A percentile compares a stretch with the other conserved stretches of the same genome.
These are phyloP conservation scores for Mycena epipterygia DNA, from an alignment of 768 basidiomycete genomes.

Conservation along the genomic window DNA sequence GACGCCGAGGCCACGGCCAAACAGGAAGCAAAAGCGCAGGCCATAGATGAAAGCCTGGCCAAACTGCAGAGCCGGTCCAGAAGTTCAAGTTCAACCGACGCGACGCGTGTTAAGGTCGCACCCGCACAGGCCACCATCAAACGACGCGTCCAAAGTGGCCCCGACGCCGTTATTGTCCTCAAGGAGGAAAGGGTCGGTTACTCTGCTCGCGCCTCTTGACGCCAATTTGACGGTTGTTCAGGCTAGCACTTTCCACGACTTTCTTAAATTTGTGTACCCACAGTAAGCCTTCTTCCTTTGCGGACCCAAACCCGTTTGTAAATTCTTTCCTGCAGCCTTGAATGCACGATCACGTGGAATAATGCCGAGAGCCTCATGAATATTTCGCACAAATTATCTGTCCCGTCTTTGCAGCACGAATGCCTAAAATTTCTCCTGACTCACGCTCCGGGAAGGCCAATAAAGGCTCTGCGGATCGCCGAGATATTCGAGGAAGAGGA, in stretches of 20 bases:
- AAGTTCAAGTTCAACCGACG: conserved; percentile 21
- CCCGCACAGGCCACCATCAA: conserved; percentile 56
- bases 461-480: conserved; percentile 93
- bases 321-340: conserved; percentile 62
- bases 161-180: conserved; percentile 89
- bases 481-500: conserved; percentile 93
- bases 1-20: conserved; percentile 24
- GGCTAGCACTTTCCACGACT: conserved; percentile 93
- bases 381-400: conserved; percentile 90
- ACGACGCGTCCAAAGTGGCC: conserved; percentile 61
- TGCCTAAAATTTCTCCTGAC: conserved; percentile 92
- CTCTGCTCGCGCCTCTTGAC: not conserved
- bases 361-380: conserved; percentile 95
- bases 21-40: conserved; percentile 51
- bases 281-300: conserved; percentile 70
- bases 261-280: conserved; percentile 93
- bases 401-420: conserved; percentile 83
- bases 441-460: conserved; percentile 92
- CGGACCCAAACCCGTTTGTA: not conserved
- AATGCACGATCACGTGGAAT: conserved; percentile 95
- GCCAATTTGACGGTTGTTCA: conserved; percentile 40
- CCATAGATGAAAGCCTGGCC: conserved; percentile 67
- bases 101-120: conserved; percentile 39
- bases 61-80: conserved; percentile 61
- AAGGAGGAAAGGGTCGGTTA: conserved; percentile 85